Base-by-base conservation (phyloP, 176 grass and related monocot genomes). In the Phoenix dactylifera region DNA sequence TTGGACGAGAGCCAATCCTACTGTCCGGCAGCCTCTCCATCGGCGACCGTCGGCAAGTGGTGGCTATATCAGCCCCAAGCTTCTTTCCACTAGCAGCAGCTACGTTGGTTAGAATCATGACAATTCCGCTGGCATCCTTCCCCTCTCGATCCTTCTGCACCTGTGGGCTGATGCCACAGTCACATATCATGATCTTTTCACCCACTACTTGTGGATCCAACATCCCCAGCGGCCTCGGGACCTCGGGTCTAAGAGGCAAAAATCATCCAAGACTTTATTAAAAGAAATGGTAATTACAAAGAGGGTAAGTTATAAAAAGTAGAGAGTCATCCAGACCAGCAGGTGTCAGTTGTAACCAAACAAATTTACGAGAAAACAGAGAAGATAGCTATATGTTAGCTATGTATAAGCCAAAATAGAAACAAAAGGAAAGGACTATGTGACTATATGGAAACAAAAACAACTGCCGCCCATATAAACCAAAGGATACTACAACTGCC, bases 51-150 rank as follows among this genome's bases (percentile, higher is more conserved):
- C 4, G 88, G 93, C 60, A 98, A 49, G 35, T 89, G 88, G 76
- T 98, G 93, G 88, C 84, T 89, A 51, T 98, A 51, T 98, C 93
- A 48, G 93, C 88, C 18, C 89, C 87, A 23, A 98, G 93, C 73
- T 98, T 88, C 39, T 98, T 76, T 54, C 88, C 84, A 26, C 92
- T 98, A 0, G 82, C 76, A 4, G 69, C 60, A 3, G 88, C 28
- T 29, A 5, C 80, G 74, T 98, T 98, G 28, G 67, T 76, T 29
- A 98, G 80, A 49, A 98, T 93, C 88, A 98, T 86, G 56, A 88
- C 93, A 28, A 86, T 24, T 30, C 84, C 88, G 1, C 93, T 85
- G 3, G 88, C 88, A 30, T 83, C 75, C 74, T 76, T 92, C 67
- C 92, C 88, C 17, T 92, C 88, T 70, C 89, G 88, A 0, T 88